Percentiles rank a stretch among this genome's conserved stretches.
phyloP scores from a whole-genome alignment of 2,329 filamentous ascomycete species.

The Cladosporium colombiae region DNA sequence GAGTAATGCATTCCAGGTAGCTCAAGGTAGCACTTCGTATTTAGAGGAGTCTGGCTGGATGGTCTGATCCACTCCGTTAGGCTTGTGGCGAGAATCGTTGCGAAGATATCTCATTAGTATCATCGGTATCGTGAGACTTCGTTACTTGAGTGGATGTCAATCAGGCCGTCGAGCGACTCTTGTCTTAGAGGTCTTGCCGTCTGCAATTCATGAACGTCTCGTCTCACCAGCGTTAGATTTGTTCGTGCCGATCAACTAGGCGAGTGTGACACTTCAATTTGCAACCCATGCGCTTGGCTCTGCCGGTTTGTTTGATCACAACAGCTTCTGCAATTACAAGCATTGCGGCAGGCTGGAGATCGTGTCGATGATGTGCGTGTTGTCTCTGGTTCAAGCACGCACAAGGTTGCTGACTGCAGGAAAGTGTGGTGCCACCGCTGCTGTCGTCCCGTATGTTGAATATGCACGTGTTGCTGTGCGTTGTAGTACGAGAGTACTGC shows the following conservation, averaged over 20 bases:
- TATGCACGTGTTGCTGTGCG: background rate
- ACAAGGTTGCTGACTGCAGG: background rate
- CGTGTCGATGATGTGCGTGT: background rate
- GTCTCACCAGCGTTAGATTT: constrained; percentile 6
- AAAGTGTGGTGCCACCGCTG: background rate
- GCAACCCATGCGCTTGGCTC: background rate
- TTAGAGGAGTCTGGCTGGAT: background rate
- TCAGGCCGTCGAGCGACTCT: background rate
- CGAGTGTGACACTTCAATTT: constrained; percentile 7
- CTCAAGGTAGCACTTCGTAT: background rate
- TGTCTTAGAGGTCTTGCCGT: background rate
- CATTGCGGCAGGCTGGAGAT: background rate
- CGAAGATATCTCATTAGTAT: background rate
- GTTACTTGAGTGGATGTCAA: too few relatives aligned
- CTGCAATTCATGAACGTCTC: background rate
- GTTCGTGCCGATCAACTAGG: constrained; percentile 2
- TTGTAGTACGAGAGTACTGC: background rate
- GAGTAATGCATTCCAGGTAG: constrained; percentile 8
- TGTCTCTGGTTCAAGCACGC: background rate
- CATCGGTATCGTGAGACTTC: background rate
- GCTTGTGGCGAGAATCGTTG: background rate
- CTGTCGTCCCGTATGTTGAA: background rate
- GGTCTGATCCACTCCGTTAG: background rate
- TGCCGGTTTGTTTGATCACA: background rate
- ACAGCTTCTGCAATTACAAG: background rate